Conservation (phyloP, 495 filamentous ascomycete species). For the Aspergillus mulundensis region DNA sequence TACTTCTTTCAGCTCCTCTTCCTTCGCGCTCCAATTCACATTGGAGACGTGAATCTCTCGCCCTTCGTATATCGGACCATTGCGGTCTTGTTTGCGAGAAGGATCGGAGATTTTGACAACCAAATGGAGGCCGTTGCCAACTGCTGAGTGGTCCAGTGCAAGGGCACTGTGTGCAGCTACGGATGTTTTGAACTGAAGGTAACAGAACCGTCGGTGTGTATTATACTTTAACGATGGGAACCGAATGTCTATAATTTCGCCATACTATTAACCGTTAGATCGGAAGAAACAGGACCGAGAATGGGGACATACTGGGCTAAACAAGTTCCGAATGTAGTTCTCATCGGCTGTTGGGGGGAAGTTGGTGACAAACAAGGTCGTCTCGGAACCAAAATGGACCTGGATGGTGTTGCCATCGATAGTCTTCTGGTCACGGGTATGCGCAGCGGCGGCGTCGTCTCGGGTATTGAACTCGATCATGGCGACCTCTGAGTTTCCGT, state of each 20-base stretch:
- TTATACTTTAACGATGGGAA: conserved; percentile 89
- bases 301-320: conserved; percentile 50
- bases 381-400: conserved; percentile 65
- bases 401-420: conserved; percentile 67
- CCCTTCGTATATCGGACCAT: conserved; percentile 76
- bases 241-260: conserved; percentile 79
- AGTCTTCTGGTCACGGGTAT: conserved; percentile 71
- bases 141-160: conserved; percentile 60
- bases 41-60: conserved; percentile 83
- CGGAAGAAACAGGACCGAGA: neutral
- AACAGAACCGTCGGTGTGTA: conserved; percentile 86
- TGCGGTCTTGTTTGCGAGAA: conserved; percentile 66
- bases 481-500: conserved; percentile 59
- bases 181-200: conserved; percentile 74
- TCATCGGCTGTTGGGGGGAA: conserved; percentile 86
- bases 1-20: conserved; percentile 62
- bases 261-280: conserved; percentile 50
- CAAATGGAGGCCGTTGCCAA: conserved; percentile 64
- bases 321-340: conserved; percentile 68
- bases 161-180: conserved; percentile 63
- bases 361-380: conserved; percentile 87
- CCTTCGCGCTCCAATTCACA: conserved; percentile 59
- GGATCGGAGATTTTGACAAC: conserved; percentile 82
- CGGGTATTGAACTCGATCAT: conserved; percentile 78
- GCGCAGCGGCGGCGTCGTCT: conserved; percentile 76